Evolutionary conservation across 2,329 filamentous ascomycete species (phyloP).

Genomic region (Lizonia empirigonia): DNA sequence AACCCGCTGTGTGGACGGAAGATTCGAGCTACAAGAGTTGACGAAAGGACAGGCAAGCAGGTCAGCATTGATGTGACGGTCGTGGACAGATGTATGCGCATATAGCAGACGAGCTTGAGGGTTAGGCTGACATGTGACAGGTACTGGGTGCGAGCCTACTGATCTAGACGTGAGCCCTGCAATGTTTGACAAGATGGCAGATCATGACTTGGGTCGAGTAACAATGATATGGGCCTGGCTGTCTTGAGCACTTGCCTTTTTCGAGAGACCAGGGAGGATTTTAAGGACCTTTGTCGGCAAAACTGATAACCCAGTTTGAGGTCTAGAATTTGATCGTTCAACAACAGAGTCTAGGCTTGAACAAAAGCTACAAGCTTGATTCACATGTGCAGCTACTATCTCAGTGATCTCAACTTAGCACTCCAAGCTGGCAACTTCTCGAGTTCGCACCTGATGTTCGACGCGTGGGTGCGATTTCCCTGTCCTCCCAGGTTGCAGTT

Average conservation of each 20-base stretch:
- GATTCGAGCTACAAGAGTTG: conserved; percentile 64
- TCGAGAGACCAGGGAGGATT: not conserved
- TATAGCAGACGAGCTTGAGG: not conserved
- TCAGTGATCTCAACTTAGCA: too few relatives aligned
- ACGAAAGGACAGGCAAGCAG: conserved; percentile 50
- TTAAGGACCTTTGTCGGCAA: not conserved
- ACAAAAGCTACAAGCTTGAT: not conserved
- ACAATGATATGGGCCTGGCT: conserved; percentile 59
- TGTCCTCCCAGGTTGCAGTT: too few relatives aligned
- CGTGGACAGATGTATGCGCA: conserved; percentile 66
- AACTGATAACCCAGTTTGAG: not conserved
- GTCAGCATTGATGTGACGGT: conserved; percentile 66
- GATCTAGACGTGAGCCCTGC: conserved; percentile 58
- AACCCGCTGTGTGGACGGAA: conserved; percentile 71
- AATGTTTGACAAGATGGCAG: conserved; percentile 56
- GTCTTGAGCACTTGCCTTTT: not conserved
- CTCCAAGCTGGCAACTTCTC: too few relatives aligned
- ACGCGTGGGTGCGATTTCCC: too few relatives aligned
- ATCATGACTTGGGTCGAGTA: conserved; percentile 55
- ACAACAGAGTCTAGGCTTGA: not conserved
- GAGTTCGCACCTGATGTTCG: too few relatives aligned
- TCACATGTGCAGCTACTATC: not conserved
- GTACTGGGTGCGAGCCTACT: conserved; percentile 54
- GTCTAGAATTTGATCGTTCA: not conserved
- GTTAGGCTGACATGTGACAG: conserved; percentile 35